Evolutionary conservation across 768 basidiomycete genomes (phyloP).

Genomic region (Rhizopogon roseolus): DNA sequence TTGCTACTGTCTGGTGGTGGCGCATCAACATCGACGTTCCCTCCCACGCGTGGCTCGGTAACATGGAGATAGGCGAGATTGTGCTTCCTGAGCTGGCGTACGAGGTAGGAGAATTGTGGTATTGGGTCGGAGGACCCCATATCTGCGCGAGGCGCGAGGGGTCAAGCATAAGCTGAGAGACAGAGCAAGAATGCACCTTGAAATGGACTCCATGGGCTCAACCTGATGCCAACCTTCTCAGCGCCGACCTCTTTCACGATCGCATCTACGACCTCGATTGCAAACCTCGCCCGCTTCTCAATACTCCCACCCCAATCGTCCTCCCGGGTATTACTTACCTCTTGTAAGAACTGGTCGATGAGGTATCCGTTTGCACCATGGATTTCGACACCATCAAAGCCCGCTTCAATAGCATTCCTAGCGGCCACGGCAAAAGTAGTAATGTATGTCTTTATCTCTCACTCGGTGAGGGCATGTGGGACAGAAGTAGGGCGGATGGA

Average conservation of each 20-base stretch:
- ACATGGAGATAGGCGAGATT: conserved; percentile 40
- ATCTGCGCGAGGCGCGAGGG: conserved; percentile 23
- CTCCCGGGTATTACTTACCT: conserved; percentile 34
- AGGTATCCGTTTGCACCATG: conserved; percentile 29
- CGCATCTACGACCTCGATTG: conserved; percentile 38
- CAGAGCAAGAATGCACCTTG: conserved; percentile 21
- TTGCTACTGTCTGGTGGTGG: conserved; percentile 16
- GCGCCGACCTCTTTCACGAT: conserved; percentile 38
- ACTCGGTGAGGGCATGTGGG: conserved; percentile 36
- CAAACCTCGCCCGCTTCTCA: conserved; percentile 44
- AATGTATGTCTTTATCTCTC: conserved; percentile 42
- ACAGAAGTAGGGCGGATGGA: background rate
- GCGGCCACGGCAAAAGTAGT: conserved; percentile 44
- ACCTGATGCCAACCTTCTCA: conserved; percentile 36
- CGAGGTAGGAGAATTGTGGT: conserved; percentile 33
- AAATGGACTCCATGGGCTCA: conserved; percentile 36
- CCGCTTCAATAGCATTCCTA: conserved; percentile 49
- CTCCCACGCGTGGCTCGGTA: conserved; percentile 25
- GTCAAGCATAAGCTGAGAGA: background rate
- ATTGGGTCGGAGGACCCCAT: conserved; percentile 32
- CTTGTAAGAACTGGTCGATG: conserved; percentile 39
- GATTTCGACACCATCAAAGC: conserved; percentile 55
- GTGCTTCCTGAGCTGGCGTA: conserved; percentile 16
- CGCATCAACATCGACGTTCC: background rate
- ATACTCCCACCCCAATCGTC: conserved; percentile 48